Evolutionary conservation across 2,329 filamentous ascomycete species (phyloP), one percentile per base, ranked within the genome.

Genomic region (Microcyclospora pomicola): DNA sequence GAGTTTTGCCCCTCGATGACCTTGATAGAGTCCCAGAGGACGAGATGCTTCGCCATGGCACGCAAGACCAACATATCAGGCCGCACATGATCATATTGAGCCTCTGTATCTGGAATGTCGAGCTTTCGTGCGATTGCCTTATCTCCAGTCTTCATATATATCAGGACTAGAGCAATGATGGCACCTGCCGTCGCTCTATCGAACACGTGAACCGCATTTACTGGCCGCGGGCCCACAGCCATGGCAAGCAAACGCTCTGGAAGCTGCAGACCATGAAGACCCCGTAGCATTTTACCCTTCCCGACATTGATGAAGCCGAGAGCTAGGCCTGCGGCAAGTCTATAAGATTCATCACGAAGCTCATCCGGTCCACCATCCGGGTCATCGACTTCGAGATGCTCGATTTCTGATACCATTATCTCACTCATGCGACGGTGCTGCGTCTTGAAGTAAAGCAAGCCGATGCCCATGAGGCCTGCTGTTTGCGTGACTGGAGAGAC

Each of bases 401-500:
- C 86, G 43, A 98, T 91, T 58, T 98, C 91, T 0, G 88, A 96
- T 36, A 98, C 75, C 85, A 98, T 95, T 13, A 96, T 85, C 58
- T 98, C 91, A 55, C 86, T 96, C 91, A 98, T 98, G 29, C 92
- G 79, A 24, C 92, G 82, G 61, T 98, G 92, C 53, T 96, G 88
- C 19, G 87, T 95, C 55, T 87, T 82, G 62, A 82, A 92, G 59
- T 96, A 98, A 1, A 98, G 68, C 31, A 98, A 64, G 0, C 91
- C 91, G 47, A 98, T 94, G 2, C 91, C 91, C 85, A 98, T 92
- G 31, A 98, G 81, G 14, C 87, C 91, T 1, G 88, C 91, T 0
- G 91, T 96, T 59, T 98, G 91, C 0, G 88, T 95, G 13, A 93
- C 69, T 3, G 86, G 82, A 2, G 88, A 94, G 2, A 98, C 63